Conservation (phyloP, 495 filamentous ascomycete genomes). For the Pyrenula aspistea region DNA sequence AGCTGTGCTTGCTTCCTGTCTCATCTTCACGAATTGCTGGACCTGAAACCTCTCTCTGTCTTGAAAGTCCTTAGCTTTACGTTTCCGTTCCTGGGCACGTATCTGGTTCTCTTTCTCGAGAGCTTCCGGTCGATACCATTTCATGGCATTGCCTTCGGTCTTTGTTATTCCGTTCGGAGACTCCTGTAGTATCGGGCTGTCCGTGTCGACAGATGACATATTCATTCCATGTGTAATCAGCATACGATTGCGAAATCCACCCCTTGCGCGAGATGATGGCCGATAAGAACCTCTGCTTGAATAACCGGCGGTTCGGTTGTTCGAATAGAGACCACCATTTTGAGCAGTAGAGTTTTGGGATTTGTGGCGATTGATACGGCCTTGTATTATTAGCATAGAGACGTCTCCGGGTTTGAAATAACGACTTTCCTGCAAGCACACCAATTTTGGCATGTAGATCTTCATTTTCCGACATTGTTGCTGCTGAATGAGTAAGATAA, state of each 20-base stretch:
- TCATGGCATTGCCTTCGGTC: constrained; percentile 20
- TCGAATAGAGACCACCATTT: constrained; percentile 10
- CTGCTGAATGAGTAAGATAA: constrained; percentile 5
- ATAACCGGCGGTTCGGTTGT: constrained; percentile 12
- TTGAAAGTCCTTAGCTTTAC: background rate
- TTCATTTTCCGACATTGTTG: constrained; percentile 58
- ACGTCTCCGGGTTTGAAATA: constrained; percentile 9
- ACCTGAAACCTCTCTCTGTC: constrained; percentile 12
- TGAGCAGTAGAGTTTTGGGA: constrained; percentile 37
- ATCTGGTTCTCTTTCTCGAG: background rate
- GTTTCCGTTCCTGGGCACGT: background rate
- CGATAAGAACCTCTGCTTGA: constrained; percentile 34
- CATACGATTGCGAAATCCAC: constrained; percentile 54
- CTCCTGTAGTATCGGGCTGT: background rate
- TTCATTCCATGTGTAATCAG: constrained; percentile 43
- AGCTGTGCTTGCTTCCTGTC: constrained; percentile 17
- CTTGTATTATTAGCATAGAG: constrained; percentile 28
- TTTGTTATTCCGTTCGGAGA: constrained; percentile 13
- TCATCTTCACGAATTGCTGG: constrained; percentile 28
- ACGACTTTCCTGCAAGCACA: constrained; percentile 54
- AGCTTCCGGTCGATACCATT: constrained; percentile 1
- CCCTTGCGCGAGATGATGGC: constrained; percentile 26
- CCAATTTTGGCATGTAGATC: constrained; percentile 66
- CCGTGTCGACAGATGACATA: background rate
- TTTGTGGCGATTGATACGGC: constrained; percentile 77